Conservation (phyloP, 192 early-diverging fungal species). For the Coemansia sp. region DNA sequence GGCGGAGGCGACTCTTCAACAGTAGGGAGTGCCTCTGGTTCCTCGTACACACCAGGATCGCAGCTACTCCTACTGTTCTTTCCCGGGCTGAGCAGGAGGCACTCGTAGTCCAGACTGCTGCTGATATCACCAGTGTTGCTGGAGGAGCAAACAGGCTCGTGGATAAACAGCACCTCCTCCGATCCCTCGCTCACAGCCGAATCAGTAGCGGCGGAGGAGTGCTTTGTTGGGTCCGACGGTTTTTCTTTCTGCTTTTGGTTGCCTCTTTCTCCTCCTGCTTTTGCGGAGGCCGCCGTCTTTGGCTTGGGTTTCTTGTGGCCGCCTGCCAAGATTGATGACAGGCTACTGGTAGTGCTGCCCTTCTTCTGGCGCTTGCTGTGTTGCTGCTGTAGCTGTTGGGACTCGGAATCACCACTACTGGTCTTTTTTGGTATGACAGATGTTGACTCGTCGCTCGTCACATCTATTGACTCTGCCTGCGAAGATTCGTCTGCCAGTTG, state of each 20-base stretch:
- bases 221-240: not conserved
- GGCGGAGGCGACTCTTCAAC: not conserved
- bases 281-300: not conserved
- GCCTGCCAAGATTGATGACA: slow-evolving; percentile 19
- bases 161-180: slow-evolving; percentile 1
- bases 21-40: not conserved
- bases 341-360: not conserved
- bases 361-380: not conserved
- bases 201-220: not conserved
- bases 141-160: slow-evolving; percentile 6
- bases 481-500: slow-evolving; percentile 14
- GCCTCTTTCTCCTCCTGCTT: not conserved
- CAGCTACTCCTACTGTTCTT: slow-evolving; percentile 9
- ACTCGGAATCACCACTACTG: not conserved
- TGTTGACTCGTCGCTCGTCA: slow-evolving; percentile 30
- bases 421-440: not conserved
- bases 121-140: not conserved
- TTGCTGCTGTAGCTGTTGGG: not conserved
- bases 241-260: not conserved
- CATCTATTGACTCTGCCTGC: slow-evolving; percentile 39
- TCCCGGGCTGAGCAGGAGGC: slow-evolving; percentile 27
- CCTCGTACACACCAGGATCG: not conserved
- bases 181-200: not conserved
- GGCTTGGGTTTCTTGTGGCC: slow-evolving; percentile 7
- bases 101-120: slow-evolving; percentile 27